Conservation (phyloP, 768 basidiomycete genomes). For the Leccinum barrowsii region DNA sequence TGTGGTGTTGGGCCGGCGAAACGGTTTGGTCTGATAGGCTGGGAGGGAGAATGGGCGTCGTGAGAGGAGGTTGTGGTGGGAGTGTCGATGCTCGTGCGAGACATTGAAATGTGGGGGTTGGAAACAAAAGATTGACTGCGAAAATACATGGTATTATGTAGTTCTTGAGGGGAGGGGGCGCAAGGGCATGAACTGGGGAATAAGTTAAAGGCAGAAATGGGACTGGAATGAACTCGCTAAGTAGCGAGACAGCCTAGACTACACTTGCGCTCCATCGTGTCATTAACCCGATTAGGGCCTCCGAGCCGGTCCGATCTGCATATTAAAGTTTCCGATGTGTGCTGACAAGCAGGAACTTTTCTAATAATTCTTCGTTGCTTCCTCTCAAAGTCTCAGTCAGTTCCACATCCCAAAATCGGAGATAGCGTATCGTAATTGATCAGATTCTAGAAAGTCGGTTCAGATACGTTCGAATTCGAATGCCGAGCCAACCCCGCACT, state of each 20-base stretch:
- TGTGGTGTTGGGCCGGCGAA: not conserved
- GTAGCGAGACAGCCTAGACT: no score
- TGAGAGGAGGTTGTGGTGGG: not conserved
- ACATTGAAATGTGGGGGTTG: not conserved
- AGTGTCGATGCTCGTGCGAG: not conserved
- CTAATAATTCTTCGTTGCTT: no score
- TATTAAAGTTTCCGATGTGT: not conserved
- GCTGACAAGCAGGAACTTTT: not conserved
- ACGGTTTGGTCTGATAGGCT: not conserved
- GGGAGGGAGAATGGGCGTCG: not conserved
- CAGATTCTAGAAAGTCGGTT: not conserved
- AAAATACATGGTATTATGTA: constrained; percentile 7
- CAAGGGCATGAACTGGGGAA: constrained; percentile 1
- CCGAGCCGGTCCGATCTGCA: not conserved
- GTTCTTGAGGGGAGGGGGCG: not conserved
- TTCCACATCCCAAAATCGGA: not conserved
- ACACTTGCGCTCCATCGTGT: not conserved
- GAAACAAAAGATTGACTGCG: not conserved
- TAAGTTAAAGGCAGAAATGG: constrained; percentile 3
- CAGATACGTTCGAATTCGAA: not conserved
- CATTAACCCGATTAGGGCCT: not conserved
- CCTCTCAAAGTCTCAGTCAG: no score
- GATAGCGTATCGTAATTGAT: not conserved
- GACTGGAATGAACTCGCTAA: not conserved
- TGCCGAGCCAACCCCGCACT: not conserved